Base-by-base conservation (phyloP, 2,329 filamentous ascomycete genomes). In the Diaporthe longicolla region DNA sequence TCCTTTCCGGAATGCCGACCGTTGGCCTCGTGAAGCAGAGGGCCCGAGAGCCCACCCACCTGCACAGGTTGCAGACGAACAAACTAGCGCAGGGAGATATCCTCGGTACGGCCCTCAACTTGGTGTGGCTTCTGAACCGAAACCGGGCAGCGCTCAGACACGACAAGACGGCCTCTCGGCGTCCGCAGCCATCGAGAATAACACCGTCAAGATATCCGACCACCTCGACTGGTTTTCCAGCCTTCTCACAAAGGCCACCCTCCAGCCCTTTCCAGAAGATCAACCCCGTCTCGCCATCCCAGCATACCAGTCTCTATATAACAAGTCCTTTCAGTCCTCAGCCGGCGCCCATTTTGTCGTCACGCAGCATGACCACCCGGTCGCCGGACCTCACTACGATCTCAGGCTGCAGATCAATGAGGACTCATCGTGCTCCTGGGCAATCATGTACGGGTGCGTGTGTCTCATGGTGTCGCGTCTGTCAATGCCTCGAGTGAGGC, bases 301-400 rank as follows among this genome's bases (percentile, higher is more conserved):
- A 1, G 72, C 70, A 4, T 87, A 85, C 77, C 75, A 78, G 4
- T 74, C 78, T 11, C 81, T 87, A 10, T 88, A 86, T 72, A 75
- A 77, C 6, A 66, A 71, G n/a, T 82, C 82, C 61, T 78, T 77
- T 1, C 81, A 80, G 24, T 82, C 73, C 58, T 54, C 74, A 4
- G 57, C 72, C 21, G 86, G 86, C 24, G 83, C 85, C 11, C 90
- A 92, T 80, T 94, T 94, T 78, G 89, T 94, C 69, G 87, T 94
- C 50, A 92, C 94, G 80, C 92, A 94, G 79, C 92, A 94, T 79
- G 92, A 93, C 78, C 92, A 94, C 79, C 93, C 92, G 1, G 81
- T 93, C 57, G 91, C 92, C 13, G 92, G 92, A 32, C 87, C 87
- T 1, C 90, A 93, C 79, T 93, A 94, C 83, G 93, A 94, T 80